Evolutionary conservation across 2,329 filamentous ascomycete species (phyloP).

Genomic region (Diaporthe australafricana): DNA sequence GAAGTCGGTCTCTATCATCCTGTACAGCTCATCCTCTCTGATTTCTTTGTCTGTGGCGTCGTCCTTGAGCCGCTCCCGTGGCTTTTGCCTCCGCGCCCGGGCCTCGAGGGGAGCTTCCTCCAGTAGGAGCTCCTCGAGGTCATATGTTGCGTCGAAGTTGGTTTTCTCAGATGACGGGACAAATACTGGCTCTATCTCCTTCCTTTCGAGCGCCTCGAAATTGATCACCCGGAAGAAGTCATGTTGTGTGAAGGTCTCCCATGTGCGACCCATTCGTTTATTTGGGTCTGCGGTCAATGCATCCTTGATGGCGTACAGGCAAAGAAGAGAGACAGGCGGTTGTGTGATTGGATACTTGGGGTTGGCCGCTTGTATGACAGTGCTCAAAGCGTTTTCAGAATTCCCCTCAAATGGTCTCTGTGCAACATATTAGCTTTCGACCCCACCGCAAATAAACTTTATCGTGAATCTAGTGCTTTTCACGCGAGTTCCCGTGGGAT

Average conservation of each 20-base stretch:
- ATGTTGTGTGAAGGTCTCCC: slow-evolving; percentile 86
- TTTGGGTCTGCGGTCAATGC: slow-evolving; percentile 84
- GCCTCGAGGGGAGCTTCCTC: slow-evolving; percentile 97
- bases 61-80: slow-evolving; percentile 88
- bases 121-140: slow-evolving; percentile 90
- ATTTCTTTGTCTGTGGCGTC: slow-evolving; percentile 97
- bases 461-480: slow-evolving; percentile 23
- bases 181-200: slow-evolving; percentile 92
- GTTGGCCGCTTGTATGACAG: slow-evolving; percentile 82
- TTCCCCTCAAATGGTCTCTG: slow-evolving; percentile 94
- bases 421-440: slow-evolving; percentile 46
- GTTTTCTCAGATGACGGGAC: slow-evolving; percentile 96
- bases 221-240: slow-evolving; percentile 91
- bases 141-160: slow-evolving; percentile 98
- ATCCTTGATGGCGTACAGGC: slow-evolving; percentile 87
- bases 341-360: slow-evolving; percentile 93
- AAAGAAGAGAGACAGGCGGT: slow-evolving; percentile 88
- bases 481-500: slow-evolving; percentile 6
- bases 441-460: slow-evolving; percentile 7
- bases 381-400: slow-evolving; percentile 82
- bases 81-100: slow-evolving; percentile 91
- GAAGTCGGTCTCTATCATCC: slow-evolving; percentile 94
- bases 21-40: slow-evolving; percentile 91
- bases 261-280: slow-evolving; percentile 86
- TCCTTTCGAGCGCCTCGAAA: slow-evolving; percentile 85